Evolutionary conservation across 371 early-diverging fungal genomes (phyloP).

Genomic region (Chytridium lagenaria): DNA sequence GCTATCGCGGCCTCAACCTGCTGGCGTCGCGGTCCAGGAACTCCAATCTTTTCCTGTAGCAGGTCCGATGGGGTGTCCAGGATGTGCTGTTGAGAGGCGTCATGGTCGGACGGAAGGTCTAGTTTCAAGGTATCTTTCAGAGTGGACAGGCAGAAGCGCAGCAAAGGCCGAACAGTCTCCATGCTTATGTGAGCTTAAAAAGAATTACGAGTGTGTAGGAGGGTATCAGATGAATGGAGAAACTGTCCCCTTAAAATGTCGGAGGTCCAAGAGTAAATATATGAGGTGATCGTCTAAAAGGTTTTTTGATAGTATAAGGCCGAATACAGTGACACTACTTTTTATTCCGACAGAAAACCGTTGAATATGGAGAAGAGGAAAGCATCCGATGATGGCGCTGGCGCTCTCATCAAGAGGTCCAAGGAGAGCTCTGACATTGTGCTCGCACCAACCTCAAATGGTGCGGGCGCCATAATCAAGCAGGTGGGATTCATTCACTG

Average conservation of each 20-base stretch:
- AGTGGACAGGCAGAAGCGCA: neutral
- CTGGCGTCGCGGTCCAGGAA: constrained; percentile 1
- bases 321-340: neutral
- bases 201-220: too few relatives aligned
- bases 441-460: constrained; percentile 57
- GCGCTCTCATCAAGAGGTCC: constrained; percentile 66
- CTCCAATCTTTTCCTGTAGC: too few relatives aligned
- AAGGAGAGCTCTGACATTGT: constrained; percentile 49
- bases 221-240: too few relatives aligned
- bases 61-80: neutral
- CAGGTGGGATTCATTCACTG: constrained; percentile 50
- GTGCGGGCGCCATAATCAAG: constrained; percentile 65
- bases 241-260: too few relatives aligned
- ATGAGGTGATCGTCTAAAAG: too few relatives aligned
- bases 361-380: constrained; percentile 18
- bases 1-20: constrained; percentile 12
- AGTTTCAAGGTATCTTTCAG: constrained; percentile 12
- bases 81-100: neutral
- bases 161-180: constrained; percentile 1
- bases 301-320: too few relatives aligned
- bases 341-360: neutral
- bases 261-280: too few relatives aligned
- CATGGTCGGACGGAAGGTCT: neutral
- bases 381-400: constrained; percentile 34
- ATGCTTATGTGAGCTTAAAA: too few relatives aligned